phyloP scores from a whole-genome alignment of 2,329 filamentous ascomycete species.

The Ophiostoma australiae region DNA sequence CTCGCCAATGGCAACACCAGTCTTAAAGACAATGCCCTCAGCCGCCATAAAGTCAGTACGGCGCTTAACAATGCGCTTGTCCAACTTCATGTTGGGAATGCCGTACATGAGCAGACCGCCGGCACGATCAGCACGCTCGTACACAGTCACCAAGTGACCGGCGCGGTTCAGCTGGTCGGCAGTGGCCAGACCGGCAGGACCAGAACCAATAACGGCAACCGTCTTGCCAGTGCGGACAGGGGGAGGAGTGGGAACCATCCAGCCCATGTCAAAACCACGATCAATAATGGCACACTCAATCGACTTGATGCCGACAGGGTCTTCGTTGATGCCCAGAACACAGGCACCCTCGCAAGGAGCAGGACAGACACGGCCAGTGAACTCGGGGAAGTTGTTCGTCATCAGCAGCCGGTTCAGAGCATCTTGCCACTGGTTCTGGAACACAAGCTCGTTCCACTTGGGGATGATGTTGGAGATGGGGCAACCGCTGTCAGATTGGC shows the following conservation, averaged over 20 bases:
- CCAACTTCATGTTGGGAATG: slow-evolving; percentile 99
- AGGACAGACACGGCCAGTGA: slow-evolving; percentile 93
- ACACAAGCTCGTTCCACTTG: slow-evolving; percentile 87
- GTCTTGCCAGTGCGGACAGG: slow-evolving; percentile 79
- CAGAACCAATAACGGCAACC: slow-evolving; percentile 84
- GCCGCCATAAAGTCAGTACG: slow-evolving; percentile 91
- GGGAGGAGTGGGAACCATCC: slow-evolving; percentile 84
- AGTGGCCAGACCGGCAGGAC: slow-evolving; percentile 81
- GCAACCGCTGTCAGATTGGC: slow-evolving; percentile 91
- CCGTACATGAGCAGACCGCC: slow-evolving; percentile 97
- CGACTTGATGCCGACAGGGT: slow-evolving; percentile 96
- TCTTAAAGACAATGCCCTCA: slow-evolving; percentile 80
- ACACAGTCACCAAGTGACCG: slow-evolving; percentile 82
- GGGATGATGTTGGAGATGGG: slow-evolving; percentile 97
- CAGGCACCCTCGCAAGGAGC: slow-evolving; percentile 95
- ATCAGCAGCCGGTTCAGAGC: slow-evolving; percentile 85
- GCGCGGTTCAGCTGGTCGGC: slow-evolving; percentile 94
- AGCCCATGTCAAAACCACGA: slow-evolving; percentile 94
- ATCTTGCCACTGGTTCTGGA: slow-evolving; percentile 76
- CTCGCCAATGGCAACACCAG: slow-evolving; percentile 71
- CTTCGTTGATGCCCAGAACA: slow-evolving; percentile 92
- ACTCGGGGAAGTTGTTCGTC: slow-evolving; percentile 99
- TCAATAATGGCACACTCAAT: slow-evolving; percentile 98
- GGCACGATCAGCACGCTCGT: slow-evolving; percentile 84
- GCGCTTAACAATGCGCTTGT: slow-evolving; percentile 94